Evolutionary conservation across 345 rosid species (phyloP).

Genomic region (Brassica carinata): DNA sequence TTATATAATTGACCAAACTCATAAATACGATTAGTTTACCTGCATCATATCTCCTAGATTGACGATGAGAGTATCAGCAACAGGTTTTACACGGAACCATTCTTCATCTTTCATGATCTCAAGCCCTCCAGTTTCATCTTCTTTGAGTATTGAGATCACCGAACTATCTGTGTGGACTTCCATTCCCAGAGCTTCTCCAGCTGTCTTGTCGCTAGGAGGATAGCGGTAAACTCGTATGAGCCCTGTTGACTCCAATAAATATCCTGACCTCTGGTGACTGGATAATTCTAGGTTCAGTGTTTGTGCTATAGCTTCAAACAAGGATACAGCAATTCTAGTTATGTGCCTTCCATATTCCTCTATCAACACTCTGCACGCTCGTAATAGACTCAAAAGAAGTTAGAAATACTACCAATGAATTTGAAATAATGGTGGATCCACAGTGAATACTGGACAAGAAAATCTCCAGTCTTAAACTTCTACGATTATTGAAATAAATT

Average conservation of each 20-base stretch:
- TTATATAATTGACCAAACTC: neutral
- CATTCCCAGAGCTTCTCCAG: constrained; percentile 51
- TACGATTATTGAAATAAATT: too few relatives aligned
- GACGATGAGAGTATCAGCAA: constrained; percentile 51
- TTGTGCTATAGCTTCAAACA: constrained; percentile 54
- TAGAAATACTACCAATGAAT: neutral
- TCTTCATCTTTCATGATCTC: constrained; percentile 57
- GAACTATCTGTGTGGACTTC: constrained; percentile 83
- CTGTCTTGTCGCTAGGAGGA: constrained; percentile 30
- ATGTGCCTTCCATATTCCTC: constrained; percentile 75
- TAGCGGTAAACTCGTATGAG: constrained; percentile 65
- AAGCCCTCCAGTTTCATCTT: constrained; percentile 69
- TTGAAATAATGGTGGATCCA: too few relatives aligned
- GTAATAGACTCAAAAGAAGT: neutral
- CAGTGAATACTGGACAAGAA: too few relatives aligned
- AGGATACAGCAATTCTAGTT: constrained; percentile 45
- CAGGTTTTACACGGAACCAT: constrained; percentile 61
- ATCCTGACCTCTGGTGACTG: constrained; percentile 17
- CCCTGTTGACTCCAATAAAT: constrained; percentile 60
- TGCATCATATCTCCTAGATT: constrained; percentile 93
- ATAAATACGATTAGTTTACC: constrained; percentile 40
- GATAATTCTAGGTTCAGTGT: constrained; percentile 50
- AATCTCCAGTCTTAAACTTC: too few relatives aligned
- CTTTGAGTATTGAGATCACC: constrained; percentile 60
- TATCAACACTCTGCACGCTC: constrained; percentile 48